Evolutionary conservation across 1,139 yeast species (phyloP).

Genomic region (Geotrichum citri-aurantii): DNA sequence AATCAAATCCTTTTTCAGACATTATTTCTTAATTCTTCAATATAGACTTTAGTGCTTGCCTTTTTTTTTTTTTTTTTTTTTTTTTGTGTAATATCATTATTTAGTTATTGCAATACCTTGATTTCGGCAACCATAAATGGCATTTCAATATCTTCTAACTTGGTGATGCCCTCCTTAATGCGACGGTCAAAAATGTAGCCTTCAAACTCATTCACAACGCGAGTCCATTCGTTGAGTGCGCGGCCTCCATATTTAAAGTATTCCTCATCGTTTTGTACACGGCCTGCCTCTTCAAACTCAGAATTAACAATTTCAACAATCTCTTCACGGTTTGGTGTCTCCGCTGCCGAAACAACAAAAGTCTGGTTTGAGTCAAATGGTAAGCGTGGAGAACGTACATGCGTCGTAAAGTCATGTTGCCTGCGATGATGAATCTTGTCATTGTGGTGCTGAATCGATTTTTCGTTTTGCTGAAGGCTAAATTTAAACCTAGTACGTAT

Average conservation of each 20-base stretch:
- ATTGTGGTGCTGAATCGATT: constrained; percentile 16
- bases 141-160: neutral
- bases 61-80: neutral
- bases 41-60: neutral
- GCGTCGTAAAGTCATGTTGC: neutral
- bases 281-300: constrained; percentile 8
- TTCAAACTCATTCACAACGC: constrained; percentile 54
- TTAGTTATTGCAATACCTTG: neutral
- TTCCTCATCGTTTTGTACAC: constrained; percentile 24
- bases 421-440: neutral
- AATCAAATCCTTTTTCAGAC: no score
- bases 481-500: constrained; percentile 27
- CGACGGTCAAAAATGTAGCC: neutral
- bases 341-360: neutral
- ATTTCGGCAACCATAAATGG: neutral
- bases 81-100: neutral
- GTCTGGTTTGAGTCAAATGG: constrained; percentile 23
- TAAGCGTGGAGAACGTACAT: constrained; percentile 21
- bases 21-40: no score
- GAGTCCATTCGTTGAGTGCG: constrained; percentile 62
- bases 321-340: constrained; percentile 6
- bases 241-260: constrained; percentile 49
- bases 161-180: neutral
- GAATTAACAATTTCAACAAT: constrained; percentile 14
- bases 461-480: constrained; percentile 26